These are phyloP conservation scores for Podaxis rugospora DNA, from an alignment of 768 basidiomycete genomes.

Conservation along the genomic window DNA sequence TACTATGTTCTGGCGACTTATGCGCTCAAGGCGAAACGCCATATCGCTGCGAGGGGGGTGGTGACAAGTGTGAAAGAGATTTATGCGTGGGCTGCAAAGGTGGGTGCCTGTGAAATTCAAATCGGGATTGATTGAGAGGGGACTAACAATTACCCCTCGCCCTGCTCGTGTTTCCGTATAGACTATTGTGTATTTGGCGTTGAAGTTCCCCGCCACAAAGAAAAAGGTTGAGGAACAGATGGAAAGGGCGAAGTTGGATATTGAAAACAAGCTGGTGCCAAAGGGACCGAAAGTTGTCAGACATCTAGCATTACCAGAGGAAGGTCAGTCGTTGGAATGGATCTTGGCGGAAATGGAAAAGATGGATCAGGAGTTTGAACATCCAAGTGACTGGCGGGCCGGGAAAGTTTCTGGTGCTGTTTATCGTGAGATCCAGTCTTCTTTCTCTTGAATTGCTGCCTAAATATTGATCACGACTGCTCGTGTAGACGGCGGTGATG, in stretches of 20 bases:
- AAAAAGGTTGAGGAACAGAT: conserved; percentile 62
- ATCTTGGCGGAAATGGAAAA: conserved; percentile 73
- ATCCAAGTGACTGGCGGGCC: conserved; percentile 50
- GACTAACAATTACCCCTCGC: neutral
- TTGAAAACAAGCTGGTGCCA: conserved; percentile 66
- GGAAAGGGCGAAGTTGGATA: conserved; percentile 55
- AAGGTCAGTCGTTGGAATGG: conserved; percentile 67
- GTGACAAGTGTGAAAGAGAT: conserved; percentile 42
- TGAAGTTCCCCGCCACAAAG: conserved; percentile 58
- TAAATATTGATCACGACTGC: neutral
- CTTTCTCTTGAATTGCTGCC: neutral
- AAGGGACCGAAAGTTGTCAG: conserved; percentile 58
- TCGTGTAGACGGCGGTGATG: conserved; percentile 74
- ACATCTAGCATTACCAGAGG: conserved; percentile 59
- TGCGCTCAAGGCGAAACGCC: conserved; percentile 49
- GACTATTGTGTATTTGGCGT: conserved; percentile 41
- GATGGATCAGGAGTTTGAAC: conserved; percentile 62
- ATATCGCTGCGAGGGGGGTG: conserved; percentile 62
- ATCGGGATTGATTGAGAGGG: neutral
- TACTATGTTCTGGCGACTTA: conserved; percentile 54
- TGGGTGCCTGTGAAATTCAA: conserved; percentile 21
- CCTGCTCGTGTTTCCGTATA: neutral
- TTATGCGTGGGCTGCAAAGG: conserved; percentile 50
- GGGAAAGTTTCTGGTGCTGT: conserved; percentile 85
- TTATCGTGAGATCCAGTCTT: conserved; percentile 59